Percentiles rank a stretch among this genome's conserved stretches.
These are phyloP conservation scores for Ilex asprella DNA, from an alignment of 257 asterid genomes.

Conservation along the genomic window DNA sequence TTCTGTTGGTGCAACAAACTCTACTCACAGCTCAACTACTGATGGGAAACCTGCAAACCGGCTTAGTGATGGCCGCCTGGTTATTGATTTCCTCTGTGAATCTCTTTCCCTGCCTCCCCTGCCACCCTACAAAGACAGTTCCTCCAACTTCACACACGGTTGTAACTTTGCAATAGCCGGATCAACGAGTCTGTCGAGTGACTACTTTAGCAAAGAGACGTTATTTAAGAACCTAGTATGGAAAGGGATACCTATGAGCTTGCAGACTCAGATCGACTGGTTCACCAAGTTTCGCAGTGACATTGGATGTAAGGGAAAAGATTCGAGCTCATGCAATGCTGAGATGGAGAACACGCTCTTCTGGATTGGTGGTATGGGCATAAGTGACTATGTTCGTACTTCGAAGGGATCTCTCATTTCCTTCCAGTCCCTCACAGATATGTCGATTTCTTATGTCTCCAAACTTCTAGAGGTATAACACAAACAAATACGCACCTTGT, in stretches of 20 bases:
- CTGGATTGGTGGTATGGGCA: conserved; percentile 46
- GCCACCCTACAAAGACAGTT: conserved; percentile 22
- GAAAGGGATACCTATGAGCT: conserved; percentile 22
- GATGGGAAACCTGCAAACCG: conserved; percentile 5
- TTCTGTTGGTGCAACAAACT: neutral
- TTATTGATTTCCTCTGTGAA: conserved; percentile 33
- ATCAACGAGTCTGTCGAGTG: conserved; percentile 26
- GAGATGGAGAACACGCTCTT: conserved; percentile 34
- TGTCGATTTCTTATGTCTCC: conserved; percentile 17
- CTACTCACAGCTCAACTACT: neutral
- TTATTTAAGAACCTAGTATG: conserved; percentile 18
- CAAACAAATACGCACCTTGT: too few species aligned
- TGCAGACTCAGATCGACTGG: conserved; percentile 40
- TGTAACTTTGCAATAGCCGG: conserved; percentile 42
- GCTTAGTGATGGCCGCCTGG: conserved; percentile 20
- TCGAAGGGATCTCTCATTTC: conserved; percentile 14
- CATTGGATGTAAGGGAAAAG: conserved; percentile 19
- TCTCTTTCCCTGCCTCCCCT: conserved; percentile 25
- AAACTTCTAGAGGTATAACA: conserved; percentile 27
- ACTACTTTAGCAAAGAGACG: conserved; percentile 5
- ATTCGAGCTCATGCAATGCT: conserved; percentile 15
- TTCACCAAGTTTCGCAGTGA: conserved; percentile 19
- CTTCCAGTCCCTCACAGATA: conserved; percentile 21
- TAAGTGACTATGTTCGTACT: conserved; percentile 26
- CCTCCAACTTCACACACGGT: conserved; percentile 20